Conservation (phyloP, 1,284 basidiomycete species). For the Tilletia caries region DNA sequence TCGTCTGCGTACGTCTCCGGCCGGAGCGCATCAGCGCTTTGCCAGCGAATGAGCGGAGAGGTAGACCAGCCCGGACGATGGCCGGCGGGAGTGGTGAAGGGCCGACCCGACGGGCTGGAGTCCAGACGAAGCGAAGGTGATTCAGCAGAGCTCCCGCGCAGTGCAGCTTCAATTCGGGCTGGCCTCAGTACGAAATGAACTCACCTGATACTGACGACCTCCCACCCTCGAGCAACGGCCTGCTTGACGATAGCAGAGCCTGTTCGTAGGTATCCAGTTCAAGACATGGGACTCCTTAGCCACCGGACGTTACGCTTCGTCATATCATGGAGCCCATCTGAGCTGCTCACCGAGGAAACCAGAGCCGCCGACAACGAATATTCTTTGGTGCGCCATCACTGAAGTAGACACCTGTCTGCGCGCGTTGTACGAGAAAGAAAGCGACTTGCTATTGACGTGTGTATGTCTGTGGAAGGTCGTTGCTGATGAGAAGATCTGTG, state of each 20-base stretch:
- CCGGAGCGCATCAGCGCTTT: slow-evolving; percentile 62
- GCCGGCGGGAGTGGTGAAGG: slow-evolving; percentile 81
- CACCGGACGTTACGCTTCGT: no score
- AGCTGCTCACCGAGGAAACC: slow-evolving; percentile 75
- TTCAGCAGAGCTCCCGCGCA: neutral
- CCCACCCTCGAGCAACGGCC: slow-evolving; percentile 75
- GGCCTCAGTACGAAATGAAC: slow-evolving; percentile 22
- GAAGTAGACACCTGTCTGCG: neutral
- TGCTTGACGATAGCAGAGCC: slow-evolving; percentile 87
- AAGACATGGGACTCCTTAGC: no score
- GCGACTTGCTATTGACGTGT: no score
- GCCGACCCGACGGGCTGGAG: slow-evolving; percentile 70
- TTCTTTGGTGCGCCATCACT: neutral
- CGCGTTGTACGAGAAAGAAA: no score
- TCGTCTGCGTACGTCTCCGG: slow-evolving; percentile 71
- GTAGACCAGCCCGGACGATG: slow-evolving; percentile 81
- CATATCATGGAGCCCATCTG: neutral
- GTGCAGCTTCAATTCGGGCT: neutral
- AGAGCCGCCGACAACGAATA: slow-evolving; percentile 79
- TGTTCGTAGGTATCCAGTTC: no score
- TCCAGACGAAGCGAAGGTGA: slow-evolving; percentile 12
- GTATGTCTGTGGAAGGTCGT: no score
- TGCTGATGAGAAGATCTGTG: no score
- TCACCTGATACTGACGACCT: slow-evolving; percentile 83
- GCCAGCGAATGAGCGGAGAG: slow-evolving; percentile 38